Evolutionary conservation across 352 stramenopile genomes (phyloP), one percentile per base, ranked within the genome.

Genomic region (Phytophthora sansomeana): DNA sequence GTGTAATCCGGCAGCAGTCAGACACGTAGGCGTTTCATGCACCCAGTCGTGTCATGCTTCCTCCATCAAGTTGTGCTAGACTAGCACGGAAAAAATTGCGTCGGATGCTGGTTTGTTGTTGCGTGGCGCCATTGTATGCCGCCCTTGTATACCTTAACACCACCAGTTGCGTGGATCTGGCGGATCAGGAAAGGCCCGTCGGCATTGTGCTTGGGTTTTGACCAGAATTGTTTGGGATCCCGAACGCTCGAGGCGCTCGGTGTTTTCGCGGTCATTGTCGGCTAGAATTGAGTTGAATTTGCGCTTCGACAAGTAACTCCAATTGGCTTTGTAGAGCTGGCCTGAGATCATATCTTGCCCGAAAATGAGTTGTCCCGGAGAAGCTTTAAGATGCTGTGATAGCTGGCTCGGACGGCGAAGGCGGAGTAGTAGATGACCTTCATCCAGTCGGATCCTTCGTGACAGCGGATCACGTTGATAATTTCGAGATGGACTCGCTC

Each of bases 401-500:
- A 41, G 35, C 35, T 41, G 9, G 35, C 10, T 6, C 35, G 35
- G 35, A 41, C 16, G n/a, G n/a, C n/a, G n/a, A n/a, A n/a, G n/a
- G n/a, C n/a, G n/a, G n/a, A n/a, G n/a, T n/a, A n/a, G n/a, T n/a
- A n/a, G n/a, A n/a, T n/a, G n/a, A n/a, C n/a, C n/a, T n/a, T n/a
- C n/a, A n/a, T n/a, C n/a, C n/a, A n/a, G n/a, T n/a, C n/a, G n/a
- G n/a, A n/a, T n/a, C n/a, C n/a, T n/a, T n/a, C n/a, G n/a, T n/a
- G n/a, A n/a, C n/a, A n/a, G n/a, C n/a, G n/a, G n/a, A n/a, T n/a
- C n/a, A n/a, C 46, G 19, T 53, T 53, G 7, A 53, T 1, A 9
- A 53, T 53, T 7, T 53, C 46, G 5, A 53, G 6, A 29, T 53
- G 26, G 0, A 53, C 46, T 16, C 46, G 46, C 16, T 53, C 46